phyloP scores from a whole-genome alignment of 2,329 filamentous ascomycete species.

The Pseudogymnoascus verrucosus region DNA sequence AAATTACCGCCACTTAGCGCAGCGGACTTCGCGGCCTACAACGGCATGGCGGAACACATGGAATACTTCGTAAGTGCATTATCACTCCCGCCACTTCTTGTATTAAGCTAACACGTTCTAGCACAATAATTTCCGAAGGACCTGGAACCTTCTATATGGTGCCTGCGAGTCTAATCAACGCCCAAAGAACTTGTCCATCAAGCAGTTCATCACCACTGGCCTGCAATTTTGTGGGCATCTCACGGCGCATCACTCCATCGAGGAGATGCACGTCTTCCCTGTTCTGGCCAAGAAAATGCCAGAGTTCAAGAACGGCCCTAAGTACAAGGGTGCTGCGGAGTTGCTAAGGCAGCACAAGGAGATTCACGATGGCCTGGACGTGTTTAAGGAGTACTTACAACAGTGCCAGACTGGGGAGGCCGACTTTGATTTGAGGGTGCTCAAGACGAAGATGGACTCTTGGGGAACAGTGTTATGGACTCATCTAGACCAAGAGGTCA shows the following conservation, averaged over 20 bases:
- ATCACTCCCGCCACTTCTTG: background rate
- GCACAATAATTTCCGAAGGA: conserved; percentile 69
- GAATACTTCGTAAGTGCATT: conserved; percentile 45
- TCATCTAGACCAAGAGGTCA: conserved; percentile 80
- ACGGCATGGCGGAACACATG: conserved; percentile 56
- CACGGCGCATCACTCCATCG: conserved; percentile 72
- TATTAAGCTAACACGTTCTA: conserved; percentile 27
- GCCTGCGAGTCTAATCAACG: conserved; percentile 54
- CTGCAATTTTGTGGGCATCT: conserved; percentile 65
- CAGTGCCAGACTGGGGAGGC: conserved; percentile 55
- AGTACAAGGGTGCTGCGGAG: conserved; percentile 57
- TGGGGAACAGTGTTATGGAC: conserved; percentile 75
- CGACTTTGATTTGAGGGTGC: conserved; percentile 46
- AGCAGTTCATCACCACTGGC: conserved; percentile 59
- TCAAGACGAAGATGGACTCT: conserved; percentile 65
- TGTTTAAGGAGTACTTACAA: conserved; percentile 56
- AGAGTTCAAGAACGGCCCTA: conserved; percentile 55
- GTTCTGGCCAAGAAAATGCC: conserved; percentile 69
- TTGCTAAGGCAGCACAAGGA: conserved; percentile 66
- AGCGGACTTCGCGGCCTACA: conserved; percentile 52
- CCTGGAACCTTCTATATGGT: conserved; percentile 64
- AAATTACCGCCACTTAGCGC: conserved; percentile 45
- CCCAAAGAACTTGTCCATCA: conserved; percentile 55
- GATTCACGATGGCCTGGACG: conserved; percentile 71
- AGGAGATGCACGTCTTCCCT: conserved; percentile 77